Percentiles rank a stretch among this genome's conserved stretches.
These are phyloP conservation scores for Hyparrhenia diplandra DNA, from an alignment of 176 grass and related monocot species.

Conservation along the genomic window DNA sequence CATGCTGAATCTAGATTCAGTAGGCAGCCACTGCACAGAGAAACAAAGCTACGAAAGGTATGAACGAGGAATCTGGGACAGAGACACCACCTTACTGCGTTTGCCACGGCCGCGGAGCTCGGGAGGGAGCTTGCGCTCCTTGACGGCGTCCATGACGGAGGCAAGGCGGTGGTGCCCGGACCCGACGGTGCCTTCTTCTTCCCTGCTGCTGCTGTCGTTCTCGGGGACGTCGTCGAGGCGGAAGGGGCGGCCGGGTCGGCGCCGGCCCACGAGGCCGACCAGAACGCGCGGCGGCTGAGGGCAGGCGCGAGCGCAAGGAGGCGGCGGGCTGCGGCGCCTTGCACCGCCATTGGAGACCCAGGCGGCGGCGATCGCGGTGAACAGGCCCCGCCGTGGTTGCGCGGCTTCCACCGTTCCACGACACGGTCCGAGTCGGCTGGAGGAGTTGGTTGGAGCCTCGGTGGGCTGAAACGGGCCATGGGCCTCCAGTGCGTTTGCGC, in stretches of 20 bases:
- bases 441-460: neutral
- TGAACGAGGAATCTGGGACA: neutral
- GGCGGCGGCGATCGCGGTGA: neutral
- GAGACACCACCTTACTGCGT: constrained; percentile 54
- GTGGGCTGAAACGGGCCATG: neutral
- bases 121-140: constrained; percentile 72
- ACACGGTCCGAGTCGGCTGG: neutral
- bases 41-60: neutral
- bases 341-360: constrained; percentile 20
- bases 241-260: neutral
- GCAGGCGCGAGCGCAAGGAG: constrained; percentile 10
- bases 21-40: neutral
- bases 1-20: neutral
- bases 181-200: constrained; percentile 43
- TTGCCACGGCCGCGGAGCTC: constrained; percentile 58
- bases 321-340: constrained; percentile 22
- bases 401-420: neutral
- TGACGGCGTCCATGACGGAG: constrained; percentile 64
- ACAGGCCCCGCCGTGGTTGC: neutral
- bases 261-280: constrained; percentile 43
- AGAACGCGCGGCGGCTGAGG: constrained; percentile 1
- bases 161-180: constrained; percentile 40
- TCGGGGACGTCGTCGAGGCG: constrained; percentile 25
- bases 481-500: neutral
- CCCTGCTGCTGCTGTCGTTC: neutral